Evolutionary conservation across 371 early-diverging fungal genomes (phyloP), one percentile per base, ranked within the genome.

Genomic region (Apophysomyces sp.): DNA sequence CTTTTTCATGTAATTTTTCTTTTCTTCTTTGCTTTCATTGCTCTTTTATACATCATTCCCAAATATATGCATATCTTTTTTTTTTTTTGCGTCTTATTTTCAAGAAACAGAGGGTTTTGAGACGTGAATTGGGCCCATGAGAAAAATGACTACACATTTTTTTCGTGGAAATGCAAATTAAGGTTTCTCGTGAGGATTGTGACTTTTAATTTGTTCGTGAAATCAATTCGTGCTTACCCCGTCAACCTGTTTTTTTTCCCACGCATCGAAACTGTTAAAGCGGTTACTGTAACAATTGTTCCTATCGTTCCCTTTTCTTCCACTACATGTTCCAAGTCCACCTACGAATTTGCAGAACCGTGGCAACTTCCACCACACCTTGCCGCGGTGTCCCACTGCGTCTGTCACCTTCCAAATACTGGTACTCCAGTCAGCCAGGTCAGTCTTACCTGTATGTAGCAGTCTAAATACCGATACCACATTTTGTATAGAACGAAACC

Each of bases 401-500:
- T 26, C 40, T 57, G 9, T 57, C 28, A 4, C 9, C 39, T 57
- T 37, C 41, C 32, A 53, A 55, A 9, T 40, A 32, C 18, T 64
- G 65, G 59, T 64, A 64, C 49, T 58, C 59, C 16, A 64, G 59
- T n/a, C 41, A 51, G 26, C 15, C 53, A 32, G 65, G 65, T 64
- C 8, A 15, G 65, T 57, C 6, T n/a, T 34, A 6, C 11, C 1
- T 1, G 16, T 16, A 2, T 16, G 27, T 21, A 7, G 9, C 49
- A 7, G 16, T 21, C 9, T 44, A 21, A 21, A 44, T 63, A n/a
- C 39, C 39, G 52, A 51, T 26, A 8, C 13, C n/a, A 9, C 39
- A 11, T 53, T 34, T 5, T 56, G 16, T 53, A 37, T 72, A 86
- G 85, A 76, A 60, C 80, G 83, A 55, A 88, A 90, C 58, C 87